phyloP scores from a whole-genome alignment of 2,329 filamentous ascomycete species.

The Monilinia aucupariae region DNA sequence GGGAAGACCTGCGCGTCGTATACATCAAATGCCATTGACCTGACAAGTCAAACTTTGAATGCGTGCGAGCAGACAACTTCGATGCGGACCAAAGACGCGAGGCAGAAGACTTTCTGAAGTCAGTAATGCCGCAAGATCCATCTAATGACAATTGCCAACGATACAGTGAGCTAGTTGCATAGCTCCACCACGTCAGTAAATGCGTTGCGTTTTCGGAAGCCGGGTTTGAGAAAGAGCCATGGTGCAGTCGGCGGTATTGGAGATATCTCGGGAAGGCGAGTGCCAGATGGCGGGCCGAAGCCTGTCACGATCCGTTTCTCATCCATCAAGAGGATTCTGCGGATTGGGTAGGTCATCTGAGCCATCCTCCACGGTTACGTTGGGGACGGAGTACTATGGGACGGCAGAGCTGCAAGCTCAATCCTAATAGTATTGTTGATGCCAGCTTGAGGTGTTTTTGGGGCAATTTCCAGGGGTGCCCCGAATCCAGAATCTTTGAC shows the following conservation, averaged over 20 bases:
- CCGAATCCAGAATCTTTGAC: background rate
- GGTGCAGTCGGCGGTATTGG: background rate
- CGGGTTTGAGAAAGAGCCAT: background rate
- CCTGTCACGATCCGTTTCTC: background rate
- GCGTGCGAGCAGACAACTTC: too few species aligned
- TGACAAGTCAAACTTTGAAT: background rate
- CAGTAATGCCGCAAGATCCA: background rate
- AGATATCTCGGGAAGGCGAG: background rate
- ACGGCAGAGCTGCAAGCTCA: constrained; percentile 5
- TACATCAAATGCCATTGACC: background rate
- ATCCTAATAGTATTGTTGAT: constrained; percentile 1
- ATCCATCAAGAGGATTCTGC: background rate
- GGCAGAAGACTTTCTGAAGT: background rate
- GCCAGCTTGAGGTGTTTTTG: background rate
- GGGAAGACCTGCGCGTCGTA: background rate
- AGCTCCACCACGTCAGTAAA: background rate
- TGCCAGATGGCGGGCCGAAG: background rate
- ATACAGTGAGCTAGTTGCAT: background rate
- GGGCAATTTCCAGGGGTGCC: background rate
- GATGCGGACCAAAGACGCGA: background rate
- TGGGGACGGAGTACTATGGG: background rate
- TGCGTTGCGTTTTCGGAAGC: background rate
- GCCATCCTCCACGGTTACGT: background rate
- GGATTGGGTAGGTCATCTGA: background rate
- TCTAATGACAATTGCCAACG: background rate